Evolutionary conservation across 2,329 filamentous ascomycete genomes (phyloP).

Genomic region (Coniochaeta prunicola): DNA sequence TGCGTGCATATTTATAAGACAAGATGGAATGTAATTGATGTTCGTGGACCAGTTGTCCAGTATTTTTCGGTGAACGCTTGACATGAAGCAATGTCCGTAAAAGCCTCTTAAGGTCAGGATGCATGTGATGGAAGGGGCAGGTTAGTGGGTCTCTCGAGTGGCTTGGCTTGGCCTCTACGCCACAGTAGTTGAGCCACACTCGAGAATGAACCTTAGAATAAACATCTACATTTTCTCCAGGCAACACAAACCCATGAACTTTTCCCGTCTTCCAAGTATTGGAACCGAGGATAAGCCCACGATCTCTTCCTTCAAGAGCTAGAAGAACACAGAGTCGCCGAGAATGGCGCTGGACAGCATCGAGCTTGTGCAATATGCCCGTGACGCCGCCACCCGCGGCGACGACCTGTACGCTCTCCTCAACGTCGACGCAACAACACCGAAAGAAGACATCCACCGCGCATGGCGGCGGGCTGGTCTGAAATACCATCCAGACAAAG

Average conservation of each 20-base stretch:
- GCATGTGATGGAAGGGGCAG: no score
- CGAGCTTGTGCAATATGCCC: slow-evolving; percentile 44
- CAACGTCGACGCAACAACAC: slow-evolving; percentile 54
- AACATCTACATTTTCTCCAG: neutral
- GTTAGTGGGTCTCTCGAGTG: no score
- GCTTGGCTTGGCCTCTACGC: neutral
- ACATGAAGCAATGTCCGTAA: no score
- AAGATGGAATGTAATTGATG: no score
- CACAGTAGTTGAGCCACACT: neutral
- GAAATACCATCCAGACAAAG: slow-evolving; percentile 93
- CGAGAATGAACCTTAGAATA: neutral
- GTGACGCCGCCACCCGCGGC: slow-evolving; percentile 52
- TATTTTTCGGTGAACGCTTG: no score
- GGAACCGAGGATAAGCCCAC: neutral
- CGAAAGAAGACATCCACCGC: slow-evolving; percentile 68
- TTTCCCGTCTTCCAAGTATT: neutral
- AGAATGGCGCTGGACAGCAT: slow-evolving; percentile 23
- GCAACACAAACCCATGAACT: neutral
- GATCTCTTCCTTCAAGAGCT: neutral
- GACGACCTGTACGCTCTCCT: slow-evolving; percentile 76
- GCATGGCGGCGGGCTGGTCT: slow-evolving; percentile 74
- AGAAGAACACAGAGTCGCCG: neutral
- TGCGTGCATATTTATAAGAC: no score
- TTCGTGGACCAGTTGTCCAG: no score
- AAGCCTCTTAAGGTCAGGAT: no score